phyloP scores from a whole-genome alignment of 768 basidiomycete species.

The Mycena indigotica region DNA sequence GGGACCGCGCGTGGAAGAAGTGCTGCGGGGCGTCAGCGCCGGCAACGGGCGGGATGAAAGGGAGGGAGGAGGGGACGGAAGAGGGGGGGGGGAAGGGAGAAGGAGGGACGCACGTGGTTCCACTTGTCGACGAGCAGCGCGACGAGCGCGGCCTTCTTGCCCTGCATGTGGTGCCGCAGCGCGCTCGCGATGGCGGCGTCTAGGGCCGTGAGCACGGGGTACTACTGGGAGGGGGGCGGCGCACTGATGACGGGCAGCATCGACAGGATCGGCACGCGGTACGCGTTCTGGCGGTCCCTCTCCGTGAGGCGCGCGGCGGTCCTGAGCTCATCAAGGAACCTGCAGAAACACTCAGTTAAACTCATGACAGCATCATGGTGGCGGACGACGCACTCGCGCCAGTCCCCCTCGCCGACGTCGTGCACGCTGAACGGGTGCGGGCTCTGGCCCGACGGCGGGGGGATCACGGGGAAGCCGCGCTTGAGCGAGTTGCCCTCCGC shows the following conservation, averaged over 20 bases:
- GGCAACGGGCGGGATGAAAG: not conserved
- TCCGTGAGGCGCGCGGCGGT: constrained; percentile 35
- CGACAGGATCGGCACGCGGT: constrained; percentile 30
- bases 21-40: constrained; percentile 31
- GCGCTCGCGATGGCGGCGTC: constrained; percentile 30
- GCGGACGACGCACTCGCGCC: constrained; percentile 39
- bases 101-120: constrained; percentile 46
- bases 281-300: constrained; percentile 32
- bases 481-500: constrained; percentile 36
- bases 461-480: constrained; percentile 45
- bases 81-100: not conserved
- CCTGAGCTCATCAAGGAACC: constrained; percentile 44
- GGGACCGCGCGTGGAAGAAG: constrained; percentile 50
- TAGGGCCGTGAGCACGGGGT: constrained; percentile 16
- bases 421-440: constrained; percentile 55
- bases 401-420: constrained; percentile 53
- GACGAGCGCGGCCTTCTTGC: constrained; percentile 39
- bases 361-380: not conserved
- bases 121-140: constrained; percentile 48
- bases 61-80: not conserved
- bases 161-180: constrained; percentile 31
- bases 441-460: constrained; percentile 39
- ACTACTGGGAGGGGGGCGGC: constrained; percentile 16
- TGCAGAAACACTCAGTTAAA: constrained; percentile 17
- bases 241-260: constrained; percentile 34